Percentiles rank a stretch among this genome's conserved stretches.
phyloP scores from a whole-genome alignment of 1,139 yeast species.

The Nakaseomyces sp. region DNA sequence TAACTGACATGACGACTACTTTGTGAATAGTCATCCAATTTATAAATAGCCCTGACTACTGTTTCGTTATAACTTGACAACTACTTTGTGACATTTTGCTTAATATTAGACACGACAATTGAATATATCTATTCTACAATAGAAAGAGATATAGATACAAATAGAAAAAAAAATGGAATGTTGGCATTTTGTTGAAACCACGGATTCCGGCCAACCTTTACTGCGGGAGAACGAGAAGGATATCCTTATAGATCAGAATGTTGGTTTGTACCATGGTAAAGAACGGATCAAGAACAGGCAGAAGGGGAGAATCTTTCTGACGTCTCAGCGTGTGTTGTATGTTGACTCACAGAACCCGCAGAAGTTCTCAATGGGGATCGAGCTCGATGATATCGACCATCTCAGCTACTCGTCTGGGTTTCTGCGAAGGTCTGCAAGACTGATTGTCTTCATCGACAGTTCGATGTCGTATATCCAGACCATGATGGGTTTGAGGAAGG shows the following conservation, averaged over 20 bases:
- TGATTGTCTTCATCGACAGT: conserved; percentile 35
- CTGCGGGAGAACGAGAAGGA: conserved; percentile 39
- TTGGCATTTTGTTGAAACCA: conserved; percentile 40
- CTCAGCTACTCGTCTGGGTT: conserved; percentile 53
- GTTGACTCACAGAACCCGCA: conserved; percentile 45
- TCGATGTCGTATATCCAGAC: background rate
- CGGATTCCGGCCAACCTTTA: conserved; percentile 42
- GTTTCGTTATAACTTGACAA: too few species aligned
- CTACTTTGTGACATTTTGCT: too few species aligned
- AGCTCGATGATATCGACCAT: conserved; percentile 39
- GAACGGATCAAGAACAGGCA: conserved; percentile 56
- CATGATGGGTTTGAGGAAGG: background rate
- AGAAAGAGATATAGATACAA: background rate
- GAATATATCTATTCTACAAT: too few species aligned
- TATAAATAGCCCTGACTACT: too few species aligned
- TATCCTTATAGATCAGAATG: conserved; percentile 42
- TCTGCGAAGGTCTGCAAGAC: conserved; percentile 70
- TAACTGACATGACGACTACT: too few species aligned
- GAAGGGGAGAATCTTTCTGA: conserved; percentile 68
- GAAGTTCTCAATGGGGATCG: conserved; percentile 42
- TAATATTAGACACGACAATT: too few species aligned
- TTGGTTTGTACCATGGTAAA: conserved; percentile 67
- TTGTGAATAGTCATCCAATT: too few species aligned
- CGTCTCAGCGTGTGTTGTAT: conserved; percentile 64
- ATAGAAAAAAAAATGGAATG: conserved; percentile 18